Percentiles rank a stretch among this genome's conserved stretches.
These are phyloP conservation scores for Pseudogymnoascus sp. DNA, from an alignment of 2,329 filamentous ascomycete genomes.

Conservation along the genomic window DNA sequence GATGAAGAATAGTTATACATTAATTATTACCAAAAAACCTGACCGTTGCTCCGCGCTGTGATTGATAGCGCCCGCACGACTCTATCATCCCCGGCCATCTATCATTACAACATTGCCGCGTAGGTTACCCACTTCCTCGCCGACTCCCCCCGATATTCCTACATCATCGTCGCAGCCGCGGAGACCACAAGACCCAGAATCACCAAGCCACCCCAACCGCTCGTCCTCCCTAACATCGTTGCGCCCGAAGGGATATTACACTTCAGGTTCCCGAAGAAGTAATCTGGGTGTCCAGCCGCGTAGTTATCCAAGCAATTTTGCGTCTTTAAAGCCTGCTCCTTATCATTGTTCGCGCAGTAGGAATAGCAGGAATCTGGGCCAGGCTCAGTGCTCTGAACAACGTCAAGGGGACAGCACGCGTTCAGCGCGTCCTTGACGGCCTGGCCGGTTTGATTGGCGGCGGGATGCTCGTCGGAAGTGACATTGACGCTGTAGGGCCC, in stretches of 20 bases:
- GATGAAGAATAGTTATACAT: slow-evolving; percentile 42
- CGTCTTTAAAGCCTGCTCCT: neutral
- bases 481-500: too few species aligned
- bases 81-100: neutral
- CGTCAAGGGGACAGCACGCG: too few species aligned
- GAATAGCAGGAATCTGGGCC: neutral
- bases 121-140: neutral
- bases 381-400: too few species aligned
- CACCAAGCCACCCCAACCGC: neutral
- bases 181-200: neutral
- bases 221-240: neutral
- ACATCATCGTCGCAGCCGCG: neutral
- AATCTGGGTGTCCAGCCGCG: neutral
- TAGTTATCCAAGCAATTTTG: neutral
- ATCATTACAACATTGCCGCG: neutral
- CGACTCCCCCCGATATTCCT: neutral
- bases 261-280: neutral
- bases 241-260: neutral
- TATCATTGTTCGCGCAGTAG: neutral
- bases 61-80: neutral
- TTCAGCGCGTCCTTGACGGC: too few species aligned
- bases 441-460: too few species aligned
- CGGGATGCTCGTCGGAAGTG: too few species aligned
- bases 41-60: neutral
- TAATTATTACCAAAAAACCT: neutral